phyloP scores from a whole-genome alignment of 257 asterid species.

The Forsythia suspensa region DNA sequence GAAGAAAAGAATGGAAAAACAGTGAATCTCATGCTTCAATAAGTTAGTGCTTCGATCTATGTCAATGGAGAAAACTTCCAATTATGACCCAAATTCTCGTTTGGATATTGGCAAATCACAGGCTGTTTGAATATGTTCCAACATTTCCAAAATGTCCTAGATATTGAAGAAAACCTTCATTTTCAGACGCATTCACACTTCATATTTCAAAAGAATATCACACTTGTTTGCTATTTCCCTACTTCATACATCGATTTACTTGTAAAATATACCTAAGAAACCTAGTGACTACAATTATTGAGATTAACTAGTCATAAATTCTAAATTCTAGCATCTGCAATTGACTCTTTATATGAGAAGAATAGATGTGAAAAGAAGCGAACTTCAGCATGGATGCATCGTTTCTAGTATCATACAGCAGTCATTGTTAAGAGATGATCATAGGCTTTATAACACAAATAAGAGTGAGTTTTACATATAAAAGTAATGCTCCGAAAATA shows the following conservation, averaged over 20 bases:
- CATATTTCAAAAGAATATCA: background rate
- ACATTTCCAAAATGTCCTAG: background rate
- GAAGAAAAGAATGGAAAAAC: background rate
- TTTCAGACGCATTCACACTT: background rate
- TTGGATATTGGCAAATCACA: background rate
- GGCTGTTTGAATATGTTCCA: too few species aligned
- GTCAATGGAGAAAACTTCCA: background rate
- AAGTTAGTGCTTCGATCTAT: background rate
- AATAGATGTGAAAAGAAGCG: background rate
- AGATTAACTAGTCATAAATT: background rate
- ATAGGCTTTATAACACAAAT: background rate
- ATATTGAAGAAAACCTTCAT: background rate
- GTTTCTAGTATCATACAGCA: background rate
- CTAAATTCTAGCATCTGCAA: background rate
- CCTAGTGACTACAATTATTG: background rate
- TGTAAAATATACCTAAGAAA: background rate
- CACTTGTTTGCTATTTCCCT: background rate
- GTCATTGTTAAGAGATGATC: background rate
- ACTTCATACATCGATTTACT: background rate
- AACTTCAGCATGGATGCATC: background rate
- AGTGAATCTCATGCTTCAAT: background rate
- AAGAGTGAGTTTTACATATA: background rate
- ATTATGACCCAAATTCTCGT: too few species aligned
- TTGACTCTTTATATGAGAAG: background rate
- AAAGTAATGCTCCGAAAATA: background rate